These are phyloP conservation scores for Wallacemonas sp. DNA, from an alignment of 208 protist species.

Conservation along the genomic window DNA sequence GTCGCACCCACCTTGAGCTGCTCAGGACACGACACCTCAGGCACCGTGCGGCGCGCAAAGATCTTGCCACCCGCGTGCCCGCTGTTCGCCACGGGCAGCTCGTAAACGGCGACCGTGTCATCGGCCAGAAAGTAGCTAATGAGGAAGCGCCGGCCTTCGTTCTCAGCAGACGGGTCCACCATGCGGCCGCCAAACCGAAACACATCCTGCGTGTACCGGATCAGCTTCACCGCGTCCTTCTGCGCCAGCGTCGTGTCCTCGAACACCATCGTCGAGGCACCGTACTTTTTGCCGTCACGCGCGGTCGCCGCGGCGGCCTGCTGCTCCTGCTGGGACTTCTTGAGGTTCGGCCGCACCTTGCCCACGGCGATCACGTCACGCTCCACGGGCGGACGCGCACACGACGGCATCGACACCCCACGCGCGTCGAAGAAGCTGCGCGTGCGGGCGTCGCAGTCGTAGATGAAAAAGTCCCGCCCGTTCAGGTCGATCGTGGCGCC, in stretches of 20 bases:
- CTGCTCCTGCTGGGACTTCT: slow-evolving; percentile 14
- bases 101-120: slow-evolving; percentile 94
- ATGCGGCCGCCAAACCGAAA: slow-evolving; percentile 89
- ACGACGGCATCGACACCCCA: slow-evolving; percentile 38
- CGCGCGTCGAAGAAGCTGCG: slow-evolving; percentile 73
- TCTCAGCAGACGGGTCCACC: slow-evolving; percentile 44
- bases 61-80: slow-evolving; percentile 94
- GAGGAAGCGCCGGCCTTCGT: slow-evolving; percentile 82
- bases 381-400: slow-evolving; percentile 40
- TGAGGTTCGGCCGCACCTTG: slow-evolving; percentile 24
- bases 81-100: slow-evolving; percentile 89
- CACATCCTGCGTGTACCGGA: slow-evolving; percentile 83
- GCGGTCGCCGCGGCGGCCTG: background rate
- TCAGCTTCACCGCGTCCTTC: slow-evolving; percentile 86
- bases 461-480: slow-evolving; percentile 84
- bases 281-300: slow-evolving; percentile 23
- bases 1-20: slow-evolving; percentile 76
- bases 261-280: slow-evolving; percentile 78
- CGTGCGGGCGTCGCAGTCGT: slow-evolving; percentile 95
- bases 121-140: slow-evolving; percentile 95
- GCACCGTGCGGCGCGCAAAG: slow-evolving; percentile 80
- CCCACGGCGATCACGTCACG: slow-evolving; percentile 34
- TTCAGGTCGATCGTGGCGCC: slow-evolving; percentile 84
- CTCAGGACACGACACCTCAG: slow-evolving; percentile 52
- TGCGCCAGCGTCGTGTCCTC: slow-evolving; percentile 37